Percentiles rank a stretch among this genome's conserved stretches.
phyloP scores from a whole-genome alignment of 148 eudicot genomes.

The Pouteria glomerata region DNA sequence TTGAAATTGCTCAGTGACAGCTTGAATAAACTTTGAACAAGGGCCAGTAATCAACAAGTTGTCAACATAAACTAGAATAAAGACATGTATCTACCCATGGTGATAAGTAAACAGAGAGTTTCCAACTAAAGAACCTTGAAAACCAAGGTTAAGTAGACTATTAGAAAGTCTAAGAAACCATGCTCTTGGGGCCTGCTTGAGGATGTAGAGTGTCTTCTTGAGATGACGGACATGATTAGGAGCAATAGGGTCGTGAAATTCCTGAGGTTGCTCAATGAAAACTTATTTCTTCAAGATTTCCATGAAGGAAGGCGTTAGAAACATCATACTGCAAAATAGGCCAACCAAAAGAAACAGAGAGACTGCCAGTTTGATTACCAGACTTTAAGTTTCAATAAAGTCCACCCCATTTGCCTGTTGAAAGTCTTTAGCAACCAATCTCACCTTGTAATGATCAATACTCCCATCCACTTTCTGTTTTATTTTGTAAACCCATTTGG shows the following conservation, averaged over 20 bases:
- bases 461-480: slow-evolving; percentile 2
- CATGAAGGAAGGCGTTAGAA: background rate
- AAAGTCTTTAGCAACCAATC: background rate
- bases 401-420: background rate
- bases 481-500: background rate
- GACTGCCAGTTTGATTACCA: background rate
- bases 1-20: background rate
- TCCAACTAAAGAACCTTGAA: background rate
- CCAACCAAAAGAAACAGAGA: background rate
- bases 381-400: no score
- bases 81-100: background rate
- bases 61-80: background rate
- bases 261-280: no score
- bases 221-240: background rate
- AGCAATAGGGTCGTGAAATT: background rate
- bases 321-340: background rate
- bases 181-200: background rate
- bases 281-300: background rate
- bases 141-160: background rate
- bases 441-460: background rate
- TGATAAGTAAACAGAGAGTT: background rate
- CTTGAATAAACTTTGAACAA: background rate
- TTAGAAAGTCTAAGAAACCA: background rate
- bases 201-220: background rate
- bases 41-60: background rate